Conservation (phyloP, 768 basidiomycete species). For the Tylopilus sp. region DNA sequence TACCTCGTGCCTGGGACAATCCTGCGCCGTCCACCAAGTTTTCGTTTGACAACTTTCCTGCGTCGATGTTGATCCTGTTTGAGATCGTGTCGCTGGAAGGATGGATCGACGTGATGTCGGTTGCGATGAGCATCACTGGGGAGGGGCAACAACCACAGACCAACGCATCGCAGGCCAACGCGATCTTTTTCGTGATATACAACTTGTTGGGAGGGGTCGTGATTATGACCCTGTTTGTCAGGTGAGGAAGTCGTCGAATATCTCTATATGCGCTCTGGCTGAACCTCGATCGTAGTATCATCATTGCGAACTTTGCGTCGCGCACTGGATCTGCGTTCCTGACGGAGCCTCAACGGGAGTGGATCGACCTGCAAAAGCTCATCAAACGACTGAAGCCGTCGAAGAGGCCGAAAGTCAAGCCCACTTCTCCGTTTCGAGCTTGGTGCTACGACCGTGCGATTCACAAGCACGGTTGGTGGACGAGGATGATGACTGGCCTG, state of each 20-base stretch:
- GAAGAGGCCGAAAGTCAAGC: conserved; percentile 66
- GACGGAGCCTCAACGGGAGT: conserved; percentile 84
- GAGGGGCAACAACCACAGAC: conserved; percentile 62
- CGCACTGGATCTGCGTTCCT: conserved; percentile 85
- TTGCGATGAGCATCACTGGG: conserved; percentile 76
- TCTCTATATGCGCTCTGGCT: not conserved
- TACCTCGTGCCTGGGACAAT: conserved; percentile 87
- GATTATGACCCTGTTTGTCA: conserved; percentile 86
- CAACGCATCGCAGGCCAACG: conserved; percentile 77
- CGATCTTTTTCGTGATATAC: conserved; percentile 88
- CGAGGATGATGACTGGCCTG: conserved; percentile 69
- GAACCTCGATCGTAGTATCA: conserved; percentile 60
- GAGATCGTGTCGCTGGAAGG: conserved; percentile 96
- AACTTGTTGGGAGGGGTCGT: conserved; percentile 89
- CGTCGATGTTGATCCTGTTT: conserved; percentile 86
- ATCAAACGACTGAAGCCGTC: conserved; percentile 85
- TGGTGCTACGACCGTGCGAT: conserved; percentile 95
- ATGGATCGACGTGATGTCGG: conserved; percentile 91
- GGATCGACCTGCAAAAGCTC: conserved; percentile 90
- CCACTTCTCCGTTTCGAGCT: conserved; percentile 49
- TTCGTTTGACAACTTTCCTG: conserved; percentile 84
- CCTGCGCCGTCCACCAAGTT: conserved; percentile 81
- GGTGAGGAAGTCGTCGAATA: conserved; percentile 43
- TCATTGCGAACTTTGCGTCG: conserved; percentile 89
- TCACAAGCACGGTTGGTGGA: conserved; percentile 93